Base-by-base conservation (phyloP, 75 land plant species). In the Chamaecyparis obtusa region DNA sequence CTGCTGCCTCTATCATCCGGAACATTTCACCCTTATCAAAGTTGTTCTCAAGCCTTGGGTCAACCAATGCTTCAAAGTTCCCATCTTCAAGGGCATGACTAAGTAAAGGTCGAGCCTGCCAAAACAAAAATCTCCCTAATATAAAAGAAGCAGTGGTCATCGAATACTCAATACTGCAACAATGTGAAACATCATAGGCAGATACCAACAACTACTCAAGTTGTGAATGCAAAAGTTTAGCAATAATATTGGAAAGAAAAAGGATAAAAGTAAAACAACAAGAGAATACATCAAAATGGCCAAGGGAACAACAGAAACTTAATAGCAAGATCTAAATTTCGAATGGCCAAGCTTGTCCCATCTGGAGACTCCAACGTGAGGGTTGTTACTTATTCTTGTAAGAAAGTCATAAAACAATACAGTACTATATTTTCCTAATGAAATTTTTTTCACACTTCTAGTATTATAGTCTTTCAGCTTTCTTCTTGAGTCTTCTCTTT, bases 41-140 rank as follows among this genome's bases (percentile, higher is more conserved):
- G 78, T 91, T 92, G 13, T 88, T 87, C 77, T 85, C 95, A n/a
- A 95, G 83, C 51, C 85, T 49, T 43, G 93, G 94, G 89, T 95
- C 96, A 2, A 87, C 92, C 78, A 95, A 33, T 55, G 67, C 83
- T 30, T 72, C 85, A 55, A 87, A 88, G 76, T 91, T 86, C 43
- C 92, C 93, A 33, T 84, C 87, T 74, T 91, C 93, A 49, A 89
- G 41, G 13, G 93, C 94, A 0, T 87, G 87, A 11, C 14, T 19
- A 36, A 94, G 77, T 24, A 93, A 57, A 33, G 96, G 95, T 33
- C 96, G 91, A 83, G 94, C 95, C 98, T 96, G 92, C 16, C 51
- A 44, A 86, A 30, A 19, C 30, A 14, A 44, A n/a, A 46, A 44
- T 36, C 80, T 37, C 39, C 13, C n/a, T n/a, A 81, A 81, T 9